These are phyloP conservation scores for Clitocybe nebularis DNA, from an alignment of 1,284 basidiomycete genomes.

Conservation along the genomic window DNA sequence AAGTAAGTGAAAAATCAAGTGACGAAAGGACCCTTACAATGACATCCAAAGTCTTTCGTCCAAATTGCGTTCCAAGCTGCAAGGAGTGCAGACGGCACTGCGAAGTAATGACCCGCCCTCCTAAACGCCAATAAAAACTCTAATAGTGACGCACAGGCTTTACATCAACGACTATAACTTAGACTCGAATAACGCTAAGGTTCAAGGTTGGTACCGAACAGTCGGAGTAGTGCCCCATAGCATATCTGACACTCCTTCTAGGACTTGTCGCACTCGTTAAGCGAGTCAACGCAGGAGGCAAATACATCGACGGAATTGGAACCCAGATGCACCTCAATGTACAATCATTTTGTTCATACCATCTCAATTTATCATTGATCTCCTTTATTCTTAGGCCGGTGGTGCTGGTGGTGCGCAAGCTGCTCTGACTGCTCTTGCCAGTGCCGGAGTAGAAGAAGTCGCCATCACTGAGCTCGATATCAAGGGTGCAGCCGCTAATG, in stretches of 20 bases:
- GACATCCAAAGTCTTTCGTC: conserved; percentile 7
- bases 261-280: conserved; percentile 17
- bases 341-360: neutral
- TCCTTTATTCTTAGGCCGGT: conserved; percentile 19
- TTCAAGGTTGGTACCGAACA: conserved; percentile 16
- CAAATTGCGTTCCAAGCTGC: conserved; percentile 7
- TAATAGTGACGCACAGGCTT: conserved; percentile 7
- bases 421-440: conserved; percentile 29
- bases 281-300: conserved; percentile 19
- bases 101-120: too few relatives aligned
- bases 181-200: conserved; percentile 27
- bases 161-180: conserved; percentile 27
- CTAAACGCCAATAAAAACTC: too few relatives aligned
- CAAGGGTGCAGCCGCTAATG: conserved; percentile 23
- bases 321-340: conserved; percentile 26
- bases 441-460: conserved; percentile 32
- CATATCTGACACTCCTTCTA: neutral
- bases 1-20: neutral
- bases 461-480: conserved; percentile 36
- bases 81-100: conserved; percentile 4
- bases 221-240: neutral
- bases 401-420: conserved; percentile 27
- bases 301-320: conserved; percentile 26
- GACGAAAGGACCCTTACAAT: neutral
- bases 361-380: neutral